phyloP scores from a whole-genome alignment of 257 asterid genomes.

The Solanum bulbocastanum region DNA sequence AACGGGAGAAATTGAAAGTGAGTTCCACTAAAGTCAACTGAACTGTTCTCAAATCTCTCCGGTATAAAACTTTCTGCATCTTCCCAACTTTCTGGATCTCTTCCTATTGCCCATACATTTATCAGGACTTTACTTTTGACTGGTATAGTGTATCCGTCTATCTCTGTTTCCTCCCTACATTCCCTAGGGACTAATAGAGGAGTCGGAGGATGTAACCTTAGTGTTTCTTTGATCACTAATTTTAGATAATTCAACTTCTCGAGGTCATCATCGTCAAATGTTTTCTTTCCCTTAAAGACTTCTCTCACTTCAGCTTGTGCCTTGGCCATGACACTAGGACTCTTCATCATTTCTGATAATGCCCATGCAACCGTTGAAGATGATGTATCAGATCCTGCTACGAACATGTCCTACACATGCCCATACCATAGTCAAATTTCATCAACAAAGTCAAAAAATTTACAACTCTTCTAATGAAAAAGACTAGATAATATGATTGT shows the following conservation, averaged over 20 bases:
- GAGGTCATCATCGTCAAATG: neutral
- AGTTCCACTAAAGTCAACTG: neutral
- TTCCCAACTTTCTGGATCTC: conserved; percentile 5
- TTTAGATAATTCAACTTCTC: neutral
- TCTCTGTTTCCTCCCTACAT: conserved; percentile 3
- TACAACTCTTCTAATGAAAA: neutral
- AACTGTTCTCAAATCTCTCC: conserved; percentile 3
- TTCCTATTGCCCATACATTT: conserved; percentile 10
- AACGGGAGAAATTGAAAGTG: conserved; percentile 5
- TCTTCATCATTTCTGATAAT: neutral
- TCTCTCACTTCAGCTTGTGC: neutral
- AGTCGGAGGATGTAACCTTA: neutral
- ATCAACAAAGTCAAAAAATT: neutral
- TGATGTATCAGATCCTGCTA: conserved; percentile 6
- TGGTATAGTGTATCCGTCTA: neutral
- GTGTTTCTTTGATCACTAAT: neutral
- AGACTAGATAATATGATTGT: neutral
- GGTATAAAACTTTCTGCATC: conserved; percentile 1
- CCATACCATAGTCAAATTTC: neutral
- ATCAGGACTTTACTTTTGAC: neutral
- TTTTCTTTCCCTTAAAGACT: neutral
- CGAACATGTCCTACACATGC: neutral
- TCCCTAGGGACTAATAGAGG: conserved; percentile 2
- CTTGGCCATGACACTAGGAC: neutral
- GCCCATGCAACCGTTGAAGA: neutral